Evolutionary conservation across 2,329 filamentous ascomycete genomes (phyloP), one percentile per base, ranked within the genome.

Genomic region (Chrysoporthe cubensis): DNA sequence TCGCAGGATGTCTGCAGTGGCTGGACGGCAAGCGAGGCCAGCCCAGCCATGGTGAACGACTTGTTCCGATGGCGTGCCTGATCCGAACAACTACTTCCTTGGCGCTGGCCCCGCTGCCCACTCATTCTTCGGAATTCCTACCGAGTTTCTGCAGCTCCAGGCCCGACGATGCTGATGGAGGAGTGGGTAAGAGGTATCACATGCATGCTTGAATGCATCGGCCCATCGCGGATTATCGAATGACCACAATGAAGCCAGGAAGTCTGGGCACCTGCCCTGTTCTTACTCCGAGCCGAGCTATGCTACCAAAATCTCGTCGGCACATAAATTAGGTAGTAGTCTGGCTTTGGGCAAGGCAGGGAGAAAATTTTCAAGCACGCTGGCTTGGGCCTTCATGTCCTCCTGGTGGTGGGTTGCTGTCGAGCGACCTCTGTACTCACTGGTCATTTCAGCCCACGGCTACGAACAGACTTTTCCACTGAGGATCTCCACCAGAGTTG

Each of bases 241-340:
- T 43, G 57, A 40, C 40, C n/a, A 7, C 13, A 5, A 50, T 50
- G 59, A 43, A 37, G 59, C 50, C 59, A 26, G 43, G 34, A 4
- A 16, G 43, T 13, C 14, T 50, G 59, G n/a, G 26, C 40, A 16
- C 32, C 32, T 34, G 9, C 26, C 16, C 21, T 34, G 42, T 18
- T 34, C 8, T 48, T 62, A 26, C 59, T 62, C 59, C 21, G 59
- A 62, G 34, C 37, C 57, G 57, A 60, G 57, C 7, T 16, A 16
- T 21, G 40, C 4, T 42, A 26, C 21, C n/a, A 16, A 6, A 18
- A 16, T 3, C 34, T 21, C 7, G 4, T 37, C 40, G 18, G 56
- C 7, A 42, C 5, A 4, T 32, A 13, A 21, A 54, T 26, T 26
- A 26, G 26, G 26, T 32, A 16, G 32, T 54, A 4, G 11, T 16